phyloP scores from a whole-genome alignment of 108 stramenopile genomes.

The Fragilariopsis cylindrus region DNA sequence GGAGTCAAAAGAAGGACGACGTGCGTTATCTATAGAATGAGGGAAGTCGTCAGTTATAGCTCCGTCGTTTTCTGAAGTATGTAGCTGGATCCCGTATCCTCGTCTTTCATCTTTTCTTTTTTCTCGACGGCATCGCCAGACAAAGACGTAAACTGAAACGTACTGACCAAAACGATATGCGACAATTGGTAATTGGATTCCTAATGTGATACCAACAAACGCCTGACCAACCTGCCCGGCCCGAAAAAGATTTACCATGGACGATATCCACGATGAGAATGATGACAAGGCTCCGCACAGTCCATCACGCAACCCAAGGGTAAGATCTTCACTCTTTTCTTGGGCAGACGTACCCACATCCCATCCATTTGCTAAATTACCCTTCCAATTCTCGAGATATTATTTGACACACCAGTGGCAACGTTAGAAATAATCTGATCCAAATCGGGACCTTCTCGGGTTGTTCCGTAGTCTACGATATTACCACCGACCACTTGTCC shows the following conservation, averaged over 20 bases:
- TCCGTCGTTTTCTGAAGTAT: conserved; percentile 37
- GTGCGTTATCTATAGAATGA: not conserved
- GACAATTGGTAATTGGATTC: conserved; percentile 75
- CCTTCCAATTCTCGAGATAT: conserved; percentile 53
- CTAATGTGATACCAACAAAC: conserved; percentile 65
- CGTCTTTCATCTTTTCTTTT: conserved; percentile 54
- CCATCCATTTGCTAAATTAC: conserved; percentile 77
- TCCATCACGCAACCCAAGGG: conserved; percentile 76
- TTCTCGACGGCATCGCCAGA: conserved; percentile 76
- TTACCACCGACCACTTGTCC: conserved; percentile 29
- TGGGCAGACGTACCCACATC: conserved; percentile 78
- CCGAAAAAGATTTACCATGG: conserved; percentile 67
- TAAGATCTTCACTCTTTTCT: conserved; percentile 77
- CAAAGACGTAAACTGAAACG: conserved; percentile 78
- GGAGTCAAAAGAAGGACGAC: conserved; percentile 6
- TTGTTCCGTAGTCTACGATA: conserved; percentile 28
- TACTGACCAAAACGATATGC: conserved; percentile 82
- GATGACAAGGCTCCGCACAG: conserved; percentile 81
- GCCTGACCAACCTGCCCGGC: conserved; percentile 65
- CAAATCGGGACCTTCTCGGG: conserved; percentile 36
- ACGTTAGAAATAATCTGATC: conserved; percentile 54
- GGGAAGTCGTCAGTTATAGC: conserved; percentile 16
- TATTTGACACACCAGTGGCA: conserved; percentile 45
- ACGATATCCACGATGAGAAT: conserved; percentile 76
- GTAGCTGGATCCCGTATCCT: conserved; percentile 72